Evolutionary conservation across 78 protist genomes (phyloP).

Genomic region (Planoprotostelium fungivorum): DNA sequence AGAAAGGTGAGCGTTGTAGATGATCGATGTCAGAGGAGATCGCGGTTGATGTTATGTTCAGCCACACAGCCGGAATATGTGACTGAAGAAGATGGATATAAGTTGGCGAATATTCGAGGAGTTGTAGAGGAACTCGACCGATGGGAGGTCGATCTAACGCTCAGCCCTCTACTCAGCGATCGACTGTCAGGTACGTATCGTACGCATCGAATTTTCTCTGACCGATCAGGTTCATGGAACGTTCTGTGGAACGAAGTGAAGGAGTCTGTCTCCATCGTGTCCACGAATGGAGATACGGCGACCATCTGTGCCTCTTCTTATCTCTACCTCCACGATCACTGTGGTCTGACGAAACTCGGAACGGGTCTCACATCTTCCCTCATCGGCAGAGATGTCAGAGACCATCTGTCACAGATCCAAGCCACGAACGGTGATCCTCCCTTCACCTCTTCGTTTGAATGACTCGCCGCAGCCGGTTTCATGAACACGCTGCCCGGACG

Average conservation of each 20-base stretch:
- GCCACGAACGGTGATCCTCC: slow-evolving; percentile 43
- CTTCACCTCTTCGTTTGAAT: too few species aligned
- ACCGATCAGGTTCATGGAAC: slow-evolving; percentile 54
- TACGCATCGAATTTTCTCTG: slow-evolving; percentile 2
- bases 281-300: slow-evolving; percentile 23
- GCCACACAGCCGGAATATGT: slow-evolving; percentile 11
- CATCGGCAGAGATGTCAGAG: slow-evolving; percentile 34
- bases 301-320: slow-evolving; percentile 52
- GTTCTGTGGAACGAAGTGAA: slow-evolving; percentile 21
- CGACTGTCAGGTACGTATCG: slow-evolving; percentile 13
- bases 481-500: slow-evolving; percentile 55
- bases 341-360: slow-evolving; percentile 61
- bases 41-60: background rate
- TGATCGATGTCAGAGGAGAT: background rate
- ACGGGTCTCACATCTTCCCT: slow-evolving; percentile 48
- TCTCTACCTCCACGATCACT: slow-evolving; percentile 51
- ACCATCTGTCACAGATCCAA: slow-evolving; percentile 9
- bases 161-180: slow-evolving; percentile 40
- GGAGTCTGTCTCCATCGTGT: slow-evolving; percentile 26
- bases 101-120: background rate
- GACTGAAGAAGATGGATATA: background rate
- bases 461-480: slow-evolving; percentile 12
- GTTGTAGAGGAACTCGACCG: slow-evolving; percentile 16
- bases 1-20: background rate
- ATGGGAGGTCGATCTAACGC: slow-evolving; percentile 66